Conservation (phyloP, 108 stramenopile genomes). For the Epithemia pelagica region DNA sequence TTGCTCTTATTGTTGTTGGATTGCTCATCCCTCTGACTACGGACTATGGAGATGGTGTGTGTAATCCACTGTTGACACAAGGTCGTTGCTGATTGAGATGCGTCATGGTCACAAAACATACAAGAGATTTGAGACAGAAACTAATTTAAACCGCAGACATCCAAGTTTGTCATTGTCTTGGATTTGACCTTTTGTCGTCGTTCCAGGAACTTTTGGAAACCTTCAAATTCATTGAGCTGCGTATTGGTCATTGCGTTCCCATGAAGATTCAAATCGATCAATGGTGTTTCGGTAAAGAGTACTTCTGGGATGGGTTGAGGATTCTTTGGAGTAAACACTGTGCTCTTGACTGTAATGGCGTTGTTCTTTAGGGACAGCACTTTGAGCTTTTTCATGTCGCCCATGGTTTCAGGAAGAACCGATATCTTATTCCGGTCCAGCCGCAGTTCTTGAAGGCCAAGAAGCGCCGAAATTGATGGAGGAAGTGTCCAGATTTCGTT, state of each 20-base stretch:
- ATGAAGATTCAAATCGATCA: slow-evolving; percentile 81
- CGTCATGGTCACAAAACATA: not conserved
- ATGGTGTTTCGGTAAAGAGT: slow-evolving; percentile 52
- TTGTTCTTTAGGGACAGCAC: slow-evolving; percentile 61
- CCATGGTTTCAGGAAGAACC: slow-evolving; percentile 49
- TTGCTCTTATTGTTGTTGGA: slow-evolving; percentile 66
- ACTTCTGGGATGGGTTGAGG: slow-evolving; percentile 74
- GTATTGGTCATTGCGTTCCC: slow-evolving; percentile 73
- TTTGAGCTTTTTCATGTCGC: slow-evolving; percentile 59
- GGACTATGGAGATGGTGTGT: slow-evolving; percentile 77
- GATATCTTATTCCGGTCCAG: slow-evolving; percentile 69
- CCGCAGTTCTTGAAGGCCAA: slow-evolving; percentile 54
- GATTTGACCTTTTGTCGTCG: slow-evolving; percentile 76
- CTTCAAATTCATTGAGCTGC: slow-evolving; percentile 71
- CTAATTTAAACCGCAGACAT: slow-evolving; percentile 62
- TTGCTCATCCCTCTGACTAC: slow-evolving; percentile 62
- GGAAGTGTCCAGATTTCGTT: slow-evolving; percentile 65
- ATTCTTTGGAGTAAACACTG: slow-evolving; percentile 42
- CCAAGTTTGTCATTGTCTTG: slow-evolving; percentile 52
- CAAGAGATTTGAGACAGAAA: not conserved
- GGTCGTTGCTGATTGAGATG: slow-evolving; percentile 54
- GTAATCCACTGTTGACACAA: slow-evolving; percentile 64
- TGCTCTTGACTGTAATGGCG: slow-evolving; percentile 36
- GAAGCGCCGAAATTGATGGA: slow-evolving; percentile 42
- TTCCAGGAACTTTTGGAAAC: slow-evolving; percentile 63